Evolutionary conservation across 2,329 filamentous ascomycete genomes (phyloP).

Genomic region (Xenoacremonium recifei): DNA sequence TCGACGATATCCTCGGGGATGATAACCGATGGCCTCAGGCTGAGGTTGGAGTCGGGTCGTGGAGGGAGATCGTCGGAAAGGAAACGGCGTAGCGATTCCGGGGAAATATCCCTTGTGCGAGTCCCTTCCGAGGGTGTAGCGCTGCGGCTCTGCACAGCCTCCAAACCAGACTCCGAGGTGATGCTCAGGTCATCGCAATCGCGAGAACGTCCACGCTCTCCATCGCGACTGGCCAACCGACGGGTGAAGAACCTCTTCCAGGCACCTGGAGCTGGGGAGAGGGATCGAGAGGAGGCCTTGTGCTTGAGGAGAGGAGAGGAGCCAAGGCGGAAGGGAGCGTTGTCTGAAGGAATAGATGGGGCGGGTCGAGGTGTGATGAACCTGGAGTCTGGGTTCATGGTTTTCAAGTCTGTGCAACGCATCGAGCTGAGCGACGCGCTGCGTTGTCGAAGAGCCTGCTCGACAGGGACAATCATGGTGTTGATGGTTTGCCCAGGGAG

Average conservation of each 20-base stretch:
- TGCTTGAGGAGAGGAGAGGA: slow-evolving; percentile 32
- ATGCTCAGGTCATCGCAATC: slow-evolving; percentile 23
- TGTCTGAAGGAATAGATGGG: slow-evolving; percentile 31
- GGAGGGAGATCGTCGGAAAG: slow-evolving; percentile 44
- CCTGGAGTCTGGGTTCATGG: slow-evolving; percentile 76
- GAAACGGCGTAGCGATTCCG: slow-evolving; percentile 53
- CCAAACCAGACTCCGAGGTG: slow-evolving; percentile 1
- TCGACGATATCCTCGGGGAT: slow-evolving; percentile 37
- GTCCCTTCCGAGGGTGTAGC: slow-evolving; percentile 37
- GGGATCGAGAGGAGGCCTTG: slow-evolving; percentile 44
- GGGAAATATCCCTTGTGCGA: slow-evolving; percentile 52
- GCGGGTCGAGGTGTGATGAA: slow-evolving; percentile 67
- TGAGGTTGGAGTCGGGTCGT: slow-evolving; percentile 23
- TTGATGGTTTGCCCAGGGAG: slow-evolving; percentile 88
- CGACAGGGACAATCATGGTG: slow-evolving; percentile 74
- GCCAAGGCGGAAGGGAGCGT: slow-evolving; percentile 23
- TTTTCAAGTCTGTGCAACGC: slow-evolving; percentile 60
- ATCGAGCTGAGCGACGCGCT: slow-evolving; percentile 66
- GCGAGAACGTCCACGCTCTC: slow-evolving; percentile 33
- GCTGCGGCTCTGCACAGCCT: slow-evolving; percentile 18
- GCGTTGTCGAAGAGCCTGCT: slow-evolving; percentile 58
- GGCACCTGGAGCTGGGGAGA: slow-evolving; percentile 44
- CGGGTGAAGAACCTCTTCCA: slow-evolving; percentile 54
- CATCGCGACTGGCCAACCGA: slow-evolving; percentile 34
- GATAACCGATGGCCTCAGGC: slow-evolving; percentile 29